A percentile compares a stretch with the other conserved stretches of the same genome.
These are phyloP conservation scores for Globisporangium camurandrum DNA, from an alignment of 352 stramenopile species.

Conservation along the genomic window DNA sequence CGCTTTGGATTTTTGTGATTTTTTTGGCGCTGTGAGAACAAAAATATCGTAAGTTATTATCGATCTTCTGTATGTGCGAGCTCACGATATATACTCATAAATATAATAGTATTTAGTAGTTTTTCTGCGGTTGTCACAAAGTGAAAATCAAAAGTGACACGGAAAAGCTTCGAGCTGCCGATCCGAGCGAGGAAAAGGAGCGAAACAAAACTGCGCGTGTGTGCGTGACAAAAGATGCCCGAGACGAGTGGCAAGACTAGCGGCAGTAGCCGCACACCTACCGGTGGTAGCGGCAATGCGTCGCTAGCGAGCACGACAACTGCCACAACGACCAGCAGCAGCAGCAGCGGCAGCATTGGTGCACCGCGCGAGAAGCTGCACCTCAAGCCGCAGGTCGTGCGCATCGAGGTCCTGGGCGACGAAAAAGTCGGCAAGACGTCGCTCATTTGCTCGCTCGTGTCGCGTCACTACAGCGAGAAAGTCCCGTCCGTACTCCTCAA, in stretches of 20 bases:
- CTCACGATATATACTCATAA: too few relatives aligned
- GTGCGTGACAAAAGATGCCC: constrained; percentile 13
- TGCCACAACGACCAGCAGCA: constrained; percentile 6
- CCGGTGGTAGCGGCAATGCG: too few relatives aligned
- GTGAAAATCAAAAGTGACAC: too few relatives aligned
- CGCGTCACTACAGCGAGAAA: constrained; percentile 83
- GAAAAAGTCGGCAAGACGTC: constrained; percentile 89
- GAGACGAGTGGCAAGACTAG: constrained; percentile 19
- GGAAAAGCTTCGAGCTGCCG: too few relatives aligned
- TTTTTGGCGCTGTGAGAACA: too few relatives aligned
- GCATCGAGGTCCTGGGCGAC: constrained; percentile 85
- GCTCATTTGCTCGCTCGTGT: constrained; percentile 88
- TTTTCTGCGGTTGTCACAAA: too few relatives aligned
- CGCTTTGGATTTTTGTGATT: too few relatives aligned
- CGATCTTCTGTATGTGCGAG: too few relatives aligned
- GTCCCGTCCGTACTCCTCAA: constrained; percentile 82
- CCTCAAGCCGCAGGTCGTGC: constrained; percentile 75
- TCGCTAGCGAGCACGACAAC: too few relatives aligned
- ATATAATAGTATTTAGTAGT: too few relatives aligned
- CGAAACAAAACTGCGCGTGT: neutral
- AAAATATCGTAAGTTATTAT: too few relatives aligned
- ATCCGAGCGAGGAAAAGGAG: neutral
- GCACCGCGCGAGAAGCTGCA: constrained; percentile 35
- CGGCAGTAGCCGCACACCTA: neutral
- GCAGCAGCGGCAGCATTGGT: neutral